Conservation (phyloP, 495 filamentous ascomycete species). For the Jackrogersella multiformis region DNA sequence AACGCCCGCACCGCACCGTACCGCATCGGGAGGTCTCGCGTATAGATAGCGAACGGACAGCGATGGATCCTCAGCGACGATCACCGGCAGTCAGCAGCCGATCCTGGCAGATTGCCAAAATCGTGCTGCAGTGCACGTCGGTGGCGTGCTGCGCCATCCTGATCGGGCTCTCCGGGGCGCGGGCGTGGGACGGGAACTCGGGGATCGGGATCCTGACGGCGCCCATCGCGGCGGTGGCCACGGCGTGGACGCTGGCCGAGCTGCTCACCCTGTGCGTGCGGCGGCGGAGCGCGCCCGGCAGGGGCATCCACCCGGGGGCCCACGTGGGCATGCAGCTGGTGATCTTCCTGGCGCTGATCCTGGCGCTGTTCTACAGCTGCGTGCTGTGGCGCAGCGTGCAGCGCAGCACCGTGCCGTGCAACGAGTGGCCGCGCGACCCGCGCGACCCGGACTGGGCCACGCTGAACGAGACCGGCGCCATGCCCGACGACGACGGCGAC, state of each 20-base stretch:
- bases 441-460: conserved; percentile 13
- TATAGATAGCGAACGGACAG: not conserved
- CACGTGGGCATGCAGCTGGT: conserved; percentile 52
- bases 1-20: too few species aligned
- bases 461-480: not conserved
- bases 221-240: conserved; percentile 37
- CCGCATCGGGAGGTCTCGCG: not conserved
- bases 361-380: conserved; percentile 28
- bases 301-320: conserved; percentile 50
- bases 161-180: conserved; percentile 39
- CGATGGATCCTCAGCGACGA: conserved; percentile 21
- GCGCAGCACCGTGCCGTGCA: conserved; percentile 15
- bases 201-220: conserved; percentile 16
- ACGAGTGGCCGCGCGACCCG: conserved; percentile 27
- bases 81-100: conserved; percentile 11
- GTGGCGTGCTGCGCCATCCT: conserved; percentile 38
- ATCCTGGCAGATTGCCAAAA: conserved; percentile 46
- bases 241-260: conserved; percentile 46
- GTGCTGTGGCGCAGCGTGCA: conserved; percentile 16
- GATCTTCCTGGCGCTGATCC: conserved; percentile 39
- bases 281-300: conserved; percentile 14
- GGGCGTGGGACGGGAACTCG: not conserved
- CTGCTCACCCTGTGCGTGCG: conserved; percentile 37
- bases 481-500: not conserved
- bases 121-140: conserved; percentile 42